Base-by-base conservation (phyloP, 106 monocot genomes). In the Dioscorea alata region DNA sequence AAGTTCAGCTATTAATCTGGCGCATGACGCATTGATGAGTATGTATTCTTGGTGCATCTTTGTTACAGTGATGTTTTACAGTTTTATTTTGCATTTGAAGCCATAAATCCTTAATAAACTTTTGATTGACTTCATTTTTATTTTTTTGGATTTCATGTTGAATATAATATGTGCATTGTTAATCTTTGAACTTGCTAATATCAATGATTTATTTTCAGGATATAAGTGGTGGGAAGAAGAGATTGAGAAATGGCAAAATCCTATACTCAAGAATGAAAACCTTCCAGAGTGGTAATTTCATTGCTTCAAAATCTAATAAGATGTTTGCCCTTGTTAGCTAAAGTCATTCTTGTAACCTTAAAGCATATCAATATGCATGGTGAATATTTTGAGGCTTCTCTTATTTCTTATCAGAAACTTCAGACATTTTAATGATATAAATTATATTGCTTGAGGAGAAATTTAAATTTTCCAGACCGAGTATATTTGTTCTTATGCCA, bases 201-300 rank as follows among this genome's bases (percentile, higher is more conserved):
- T 65, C 48, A 48, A 48, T 69, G 48, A 17, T 18, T 23, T 74
- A 5, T 72, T 74, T 8, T 72, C 92, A 93, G 99, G 79, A 66
- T 93, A 93, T 64, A 99, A 83, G 53, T 84, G 82, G 63, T 99
- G 99, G 99, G 99, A 99, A 63, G 93, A 99, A 75, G 93, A 93
- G 75, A 99, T 99, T 83, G 93, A 93, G 58, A 93, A 90, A 63
- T 99, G 99, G 99, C 99, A 99, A 77, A 83, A 82, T 69, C 99
- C 99, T 61, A 82, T 99, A 67, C 78, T 99, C 35, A 83, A 74
- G 16, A 83, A 99, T 74, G 85, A 78, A 33, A 87, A 75, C 48
- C 99, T 99, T 74, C 99, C 99, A 13, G 93, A 99, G 74, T 99
- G 99, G 96, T 96, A 84, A 73, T 62, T 50, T 75, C 54, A 14